These are phyloP conservation scores for Fusarium lyarnte DNA, from an alignment of 2,329 filamentous ascomycete genomes.

Conservation along the genomic window DNA sequence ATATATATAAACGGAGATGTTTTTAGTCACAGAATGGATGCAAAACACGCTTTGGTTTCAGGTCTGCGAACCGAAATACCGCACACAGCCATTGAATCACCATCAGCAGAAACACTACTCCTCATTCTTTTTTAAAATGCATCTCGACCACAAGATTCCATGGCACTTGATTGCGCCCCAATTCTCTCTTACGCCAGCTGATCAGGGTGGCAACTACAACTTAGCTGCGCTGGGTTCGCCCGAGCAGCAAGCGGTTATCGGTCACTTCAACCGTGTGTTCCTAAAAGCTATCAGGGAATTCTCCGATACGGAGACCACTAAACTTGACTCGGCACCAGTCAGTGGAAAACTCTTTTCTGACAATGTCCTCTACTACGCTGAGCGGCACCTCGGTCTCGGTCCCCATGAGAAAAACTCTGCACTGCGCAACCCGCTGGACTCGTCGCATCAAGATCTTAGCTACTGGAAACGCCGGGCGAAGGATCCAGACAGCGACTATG, in stretches of 20 bases:
- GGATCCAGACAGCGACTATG: rapidly evolving
- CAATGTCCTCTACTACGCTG: neutral
- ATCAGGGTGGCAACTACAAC: neutral
- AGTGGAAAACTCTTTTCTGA: neutral
- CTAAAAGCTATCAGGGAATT: neutral
- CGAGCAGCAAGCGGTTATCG: neutral
- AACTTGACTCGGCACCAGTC: rapidly evolving
- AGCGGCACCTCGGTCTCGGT: neutral
- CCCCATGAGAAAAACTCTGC: neutral
- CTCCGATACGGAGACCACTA: neutral
- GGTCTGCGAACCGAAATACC: rapidly evolving
- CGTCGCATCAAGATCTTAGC: neutral
- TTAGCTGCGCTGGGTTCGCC: neutral
- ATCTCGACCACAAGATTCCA: neutral
- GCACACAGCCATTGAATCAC: no score
- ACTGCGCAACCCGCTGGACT: neutral
- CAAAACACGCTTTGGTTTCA: neutral
- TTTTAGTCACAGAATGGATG: no score
- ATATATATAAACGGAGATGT: no score
- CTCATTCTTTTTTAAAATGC: neutral
- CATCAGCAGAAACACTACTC: neutral
- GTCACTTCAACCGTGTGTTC: neutral
- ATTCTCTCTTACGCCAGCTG: neutral
- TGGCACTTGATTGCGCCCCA: neutral
- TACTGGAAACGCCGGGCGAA: neutral